These are phyloP conservation scores for Pythium phragmitis DNA, from an alignment of 352 stramenopile genomes.

Conservation along the genomic window DNA sequence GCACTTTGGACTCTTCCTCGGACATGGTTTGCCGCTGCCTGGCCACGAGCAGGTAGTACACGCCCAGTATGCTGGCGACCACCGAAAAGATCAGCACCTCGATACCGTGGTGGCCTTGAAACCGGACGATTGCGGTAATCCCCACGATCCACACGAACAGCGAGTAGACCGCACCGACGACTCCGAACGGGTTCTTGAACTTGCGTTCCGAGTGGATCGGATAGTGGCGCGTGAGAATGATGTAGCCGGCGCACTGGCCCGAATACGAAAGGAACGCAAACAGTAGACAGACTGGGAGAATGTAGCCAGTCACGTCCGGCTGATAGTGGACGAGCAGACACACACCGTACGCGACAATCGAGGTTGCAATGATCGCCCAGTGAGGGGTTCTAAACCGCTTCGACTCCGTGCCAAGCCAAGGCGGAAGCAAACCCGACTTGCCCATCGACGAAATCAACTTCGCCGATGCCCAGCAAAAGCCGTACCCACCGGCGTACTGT, in stretches of 20 bases:
- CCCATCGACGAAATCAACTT: conserved; percentile 15
- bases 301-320: neutral
- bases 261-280: conserved; percentile 28
- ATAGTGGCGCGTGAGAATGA: conserved; percentile 23
- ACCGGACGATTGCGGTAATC: conserved; percentile 21
- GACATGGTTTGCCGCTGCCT: conserved; percentile 26
- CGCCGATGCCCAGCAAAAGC: conserved; percentile 9
- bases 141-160: conserved; percentile 26
- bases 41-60: conserved; percentile 20
- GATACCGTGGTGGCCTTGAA: conserved; percentile 20
- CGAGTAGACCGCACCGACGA: conserved; percentile 22
- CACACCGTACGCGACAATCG: conserved; percentile 13
- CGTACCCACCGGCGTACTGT: conserved; percentile 8
- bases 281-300: conserved; percentile 27
- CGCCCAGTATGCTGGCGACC: neutral
- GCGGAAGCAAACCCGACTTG: conserved; percentile 11
- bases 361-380: conserved; percentile 11
- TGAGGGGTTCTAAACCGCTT: conserved; percentile 16
- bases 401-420: conserved; percentile 9
- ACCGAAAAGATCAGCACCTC: conserved; percentile 10
- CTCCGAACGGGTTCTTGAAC: conserved; percentile 31
- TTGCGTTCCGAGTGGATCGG: conserved; percentile 9
- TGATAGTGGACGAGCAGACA: conserved; percentile 23
- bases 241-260: conserved; percentile 31
- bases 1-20: conserved; percentile 23